A percentile compares a stretch with the other conserved stretches of the same genome.
These are phyloP conservation scores for Lantana camara DNA, from an alignment of 257 asterid genomes.

Conservation along the genomic window DNA sequence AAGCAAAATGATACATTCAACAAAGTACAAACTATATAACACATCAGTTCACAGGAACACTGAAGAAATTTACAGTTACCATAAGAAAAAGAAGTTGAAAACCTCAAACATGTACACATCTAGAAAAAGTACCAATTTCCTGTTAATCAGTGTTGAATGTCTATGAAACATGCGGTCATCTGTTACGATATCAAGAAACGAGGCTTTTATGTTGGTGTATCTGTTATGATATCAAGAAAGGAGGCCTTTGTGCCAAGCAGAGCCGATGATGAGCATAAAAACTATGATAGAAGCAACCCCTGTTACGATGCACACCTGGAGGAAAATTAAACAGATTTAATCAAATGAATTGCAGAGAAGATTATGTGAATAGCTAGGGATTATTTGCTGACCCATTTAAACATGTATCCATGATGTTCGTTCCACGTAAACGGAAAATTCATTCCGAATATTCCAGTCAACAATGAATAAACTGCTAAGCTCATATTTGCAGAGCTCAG, in stretches of 20 bases:
- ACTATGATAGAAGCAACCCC: constrained; percentile 36
- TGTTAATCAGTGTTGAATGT: too few relatives aligned
- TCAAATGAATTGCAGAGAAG: not conserved
- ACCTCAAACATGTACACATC: not conserved
- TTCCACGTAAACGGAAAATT: constrained; percentile 85
- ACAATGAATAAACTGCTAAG: constrained; percentile 53
- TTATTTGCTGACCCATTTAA: constrained; percentile 72
- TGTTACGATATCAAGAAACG: constrained; percentile 39
- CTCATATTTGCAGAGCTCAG: constrained; percentile 73
- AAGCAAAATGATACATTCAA: not conserved
- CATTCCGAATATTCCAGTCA: constrained; percentile 77
- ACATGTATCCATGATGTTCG: constrained; percentile 43
- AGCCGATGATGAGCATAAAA: constrained; percentile 49
- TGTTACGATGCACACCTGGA: constrained; percentile 51
- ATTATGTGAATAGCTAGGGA: not conserved
- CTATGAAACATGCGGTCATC: too few relatives aligned
- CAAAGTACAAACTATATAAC: not conserved
- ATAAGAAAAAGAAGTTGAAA: too few relatives aligned
- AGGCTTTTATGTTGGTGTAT: too few relatives aligned
- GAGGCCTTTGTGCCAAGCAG: constrained; percentile 75
- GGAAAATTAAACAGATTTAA: not conserved
- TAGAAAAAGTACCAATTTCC: not conserved
- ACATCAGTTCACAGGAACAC: not conserved
- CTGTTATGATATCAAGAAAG: constrained; percentile 45
- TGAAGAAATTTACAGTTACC: not conserved